Evolutionary conservation across 352 stramenopile genomes (phyloP), one percentile per base, ranked within the genome.

Genomic region (Phytophthora sansomeana): DNA sequence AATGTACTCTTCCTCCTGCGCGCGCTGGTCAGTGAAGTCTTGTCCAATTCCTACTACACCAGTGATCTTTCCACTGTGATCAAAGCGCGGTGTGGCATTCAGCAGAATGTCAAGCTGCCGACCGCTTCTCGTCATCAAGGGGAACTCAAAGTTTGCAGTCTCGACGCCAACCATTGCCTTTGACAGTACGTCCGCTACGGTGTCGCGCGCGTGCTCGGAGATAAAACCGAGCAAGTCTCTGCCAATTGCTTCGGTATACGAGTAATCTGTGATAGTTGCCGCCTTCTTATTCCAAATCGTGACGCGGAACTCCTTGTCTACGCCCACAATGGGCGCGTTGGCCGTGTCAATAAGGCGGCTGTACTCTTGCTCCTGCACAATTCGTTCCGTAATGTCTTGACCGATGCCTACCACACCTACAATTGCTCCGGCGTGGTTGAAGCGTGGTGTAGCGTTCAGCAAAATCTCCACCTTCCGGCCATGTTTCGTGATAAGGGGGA

Each of bases 281-380:
- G 89, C 92, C 66, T 97, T 97, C 51, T 97, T 91, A 67, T 98
- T 98, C 95, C 95, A 98, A 65, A 96, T 90, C 13, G 90, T 93
- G 32, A 97, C 89, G 17, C 74, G 69, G 46, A 91, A 91, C 32
- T 92, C 60, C 29, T 78, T 82, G 77, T 98, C 85, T 11, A 96
- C 69, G 7, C 83, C 89, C 19, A 95, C 91, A 50, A 96, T 95
- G 0, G 89, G 88, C 5, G 83, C 88, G 32, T 95, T 96, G 4
- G 87, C 86, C 0, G 86, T 92, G 43, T 96, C 86, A 36, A 96
- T 90, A 9, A 96, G 66, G 0, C 85, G 78, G 32, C 72, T 89
- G 63, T 93, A 91, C 67, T 95, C 89, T 46, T 93, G 85, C 48
- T 96, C 89, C 33, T 91, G 85, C 7, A 91, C 77, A 29, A 92